These are phyloP conservation scores for Aspergillus sp. DNA, from an alignment of 2,329 filamentous ascomycete genomes.

Conservation along the genomic window DNA sequence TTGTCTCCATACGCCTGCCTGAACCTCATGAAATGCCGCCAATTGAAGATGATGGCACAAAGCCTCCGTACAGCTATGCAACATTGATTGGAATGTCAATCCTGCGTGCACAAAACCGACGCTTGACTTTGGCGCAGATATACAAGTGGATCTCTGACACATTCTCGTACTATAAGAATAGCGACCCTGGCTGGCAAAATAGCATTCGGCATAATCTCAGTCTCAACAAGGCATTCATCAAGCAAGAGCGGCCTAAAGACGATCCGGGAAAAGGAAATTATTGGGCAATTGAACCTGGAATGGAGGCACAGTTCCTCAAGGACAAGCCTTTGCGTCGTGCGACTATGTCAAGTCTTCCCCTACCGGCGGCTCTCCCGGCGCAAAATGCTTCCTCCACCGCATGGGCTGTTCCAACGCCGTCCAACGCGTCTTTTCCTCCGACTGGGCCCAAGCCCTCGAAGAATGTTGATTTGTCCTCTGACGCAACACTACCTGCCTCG, in stretches of 20 bases:
- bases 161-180: constrained; percentile 80
- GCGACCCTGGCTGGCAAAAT: constrained; percentile 95
- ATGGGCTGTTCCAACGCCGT: constrained; percentile 34
- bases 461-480: constrained; percentile 65
- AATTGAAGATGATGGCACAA: constrained; percentile 80
- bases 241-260: constrained; percentile 93
- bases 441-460: constrained; percentile 23
- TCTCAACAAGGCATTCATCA: constrained; percentile 93
- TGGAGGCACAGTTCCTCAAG: constrained; percentile 85
- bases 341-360: constrained; percentile 46
- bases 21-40: constrained; percentile 75
- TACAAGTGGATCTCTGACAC: constrained; percentile 99
- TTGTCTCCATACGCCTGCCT: constrained; percentile 55
- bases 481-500: constrained; percentile 73
- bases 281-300: constrained; percentile 89
- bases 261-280: constrained; percentile 98
- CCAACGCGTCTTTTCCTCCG: constrained; percentile 12
- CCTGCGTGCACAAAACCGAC: constrained; percentile 75
- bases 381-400: constrained; percentile 28
- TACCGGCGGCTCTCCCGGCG: constrained; percentile 33
- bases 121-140: constrained; percentile 88
- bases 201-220: constrained; percentile 98
- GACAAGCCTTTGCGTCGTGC: constrained; percentile 65
- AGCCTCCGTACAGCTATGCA: constrained; percentile 91
- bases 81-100: constrained; percentile 97